Conservation (phyloP, 352 stramenopile species). For the Globisporangium recalcitrans region DNA sequence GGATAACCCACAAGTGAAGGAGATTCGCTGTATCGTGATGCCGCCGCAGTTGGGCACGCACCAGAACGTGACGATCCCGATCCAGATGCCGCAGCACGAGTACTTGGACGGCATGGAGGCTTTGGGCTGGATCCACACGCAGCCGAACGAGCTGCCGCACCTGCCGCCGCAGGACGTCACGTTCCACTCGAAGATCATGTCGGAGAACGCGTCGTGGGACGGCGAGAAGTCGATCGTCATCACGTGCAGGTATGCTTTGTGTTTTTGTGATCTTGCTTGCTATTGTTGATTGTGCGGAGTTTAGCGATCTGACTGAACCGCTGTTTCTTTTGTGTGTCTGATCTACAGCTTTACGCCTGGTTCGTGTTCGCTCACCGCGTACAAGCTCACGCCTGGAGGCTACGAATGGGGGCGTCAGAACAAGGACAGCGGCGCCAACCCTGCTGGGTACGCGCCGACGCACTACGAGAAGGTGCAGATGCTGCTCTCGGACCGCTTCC, state of each 20-base stretch:
- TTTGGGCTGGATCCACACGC: slow-evolving; percentile 99
- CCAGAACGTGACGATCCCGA: slow-evolving; percentile 96
- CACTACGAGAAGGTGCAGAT: slow-evolving; percentile 99
- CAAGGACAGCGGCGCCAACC: slow-evolving; percentile 93
- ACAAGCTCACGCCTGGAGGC: slow-evolving; percentile 95
- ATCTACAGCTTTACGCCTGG: slow-evolving; percentile 95
- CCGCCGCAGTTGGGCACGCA: slow-evolving; percentile 98
- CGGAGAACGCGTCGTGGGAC: slow-evolving; percentile 95
- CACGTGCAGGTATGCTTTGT: slow-evolving; percentile 66
- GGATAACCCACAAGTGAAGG: slow-evolving; percentile 98
- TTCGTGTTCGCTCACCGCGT: slow-evolving; percentile 98
- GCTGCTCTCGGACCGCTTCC: slow-evolving; percentile 98
- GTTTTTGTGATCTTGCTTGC: too few relatives aligned
- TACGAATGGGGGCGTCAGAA: slow-evolving; percentile 98
- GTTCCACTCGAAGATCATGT: slow-evolving; percentile 96
- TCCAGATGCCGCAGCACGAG: slow-evolving; percentile 94
- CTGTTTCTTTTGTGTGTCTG: slow-evolving; percentile 1
- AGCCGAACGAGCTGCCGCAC: slow-evolving; percentile 97
- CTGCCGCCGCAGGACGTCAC: slow-evolving; percentile 95
- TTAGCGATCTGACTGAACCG: neutral
- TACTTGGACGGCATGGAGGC: slow-evolving; percentile 97
- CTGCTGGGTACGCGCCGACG: slow-evolving; percentile 92
- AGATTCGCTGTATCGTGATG: slow-evolving; percentile 99
- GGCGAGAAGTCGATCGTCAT: slow-evolving; percentile 98
- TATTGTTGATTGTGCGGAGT: neutral